These are phyloP conservation scores for Madurella fahalii DNA, from an alignment of 2,329 filamentous ascomycete species.

Conservation along the genomic window DNA sequence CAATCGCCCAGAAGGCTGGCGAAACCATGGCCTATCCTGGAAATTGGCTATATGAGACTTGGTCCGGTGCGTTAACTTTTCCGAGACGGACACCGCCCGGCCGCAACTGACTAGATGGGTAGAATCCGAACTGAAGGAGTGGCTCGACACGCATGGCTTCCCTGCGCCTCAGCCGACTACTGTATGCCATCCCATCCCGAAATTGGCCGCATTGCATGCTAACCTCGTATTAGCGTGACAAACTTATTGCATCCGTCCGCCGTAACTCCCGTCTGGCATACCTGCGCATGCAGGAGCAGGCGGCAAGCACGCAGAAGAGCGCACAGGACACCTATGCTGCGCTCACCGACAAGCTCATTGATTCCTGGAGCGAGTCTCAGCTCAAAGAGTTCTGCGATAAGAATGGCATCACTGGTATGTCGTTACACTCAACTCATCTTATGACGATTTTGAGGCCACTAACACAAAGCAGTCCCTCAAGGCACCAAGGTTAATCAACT, in stretches of 20 bases:
- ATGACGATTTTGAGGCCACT: background rate
- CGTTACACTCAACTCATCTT: background rate
- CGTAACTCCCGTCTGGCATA: conserved; percentile 83
- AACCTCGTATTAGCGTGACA: conserved; percentile 59
- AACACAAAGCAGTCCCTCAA: conserved; percentile 66
- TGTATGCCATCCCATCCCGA: conserved; percentile 29
- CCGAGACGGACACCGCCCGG: background rate
- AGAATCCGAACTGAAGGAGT: conserved; percentile 89
- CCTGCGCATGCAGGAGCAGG: conserved; percentile 59
- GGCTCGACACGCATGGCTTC: conserved; percentile 84
- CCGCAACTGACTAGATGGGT: background rate
- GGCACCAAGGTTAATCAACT: conserved; percentile 89
- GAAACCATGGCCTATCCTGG: conserved; percentile 85
- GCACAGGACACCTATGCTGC: conserved; percentile 67
- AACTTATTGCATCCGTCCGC: conserved; percentile 81
- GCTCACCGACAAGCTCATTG: conserved; percentile 77
- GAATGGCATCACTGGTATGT: conserved; percentile 63
- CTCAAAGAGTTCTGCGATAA: conserved; percentile 92
- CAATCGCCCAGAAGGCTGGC: conserved; percentile 66
- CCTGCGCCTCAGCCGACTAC: conserved; percentile 77
- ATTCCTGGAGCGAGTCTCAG: conserved; percentile 83
- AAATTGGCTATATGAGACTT: conserved; percentile 87
- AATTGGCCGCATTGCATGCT: conserved; percentile 6
- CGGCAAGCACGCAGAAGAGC: conserved; percentile 58
- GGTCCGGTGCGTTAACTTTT: conserved; percentile 52